A percentile compares a stretch with the other conserved stretches of the same genome.
Conservation (phyloP, 345 rosid species). For the Salix viminalis region DNA sequence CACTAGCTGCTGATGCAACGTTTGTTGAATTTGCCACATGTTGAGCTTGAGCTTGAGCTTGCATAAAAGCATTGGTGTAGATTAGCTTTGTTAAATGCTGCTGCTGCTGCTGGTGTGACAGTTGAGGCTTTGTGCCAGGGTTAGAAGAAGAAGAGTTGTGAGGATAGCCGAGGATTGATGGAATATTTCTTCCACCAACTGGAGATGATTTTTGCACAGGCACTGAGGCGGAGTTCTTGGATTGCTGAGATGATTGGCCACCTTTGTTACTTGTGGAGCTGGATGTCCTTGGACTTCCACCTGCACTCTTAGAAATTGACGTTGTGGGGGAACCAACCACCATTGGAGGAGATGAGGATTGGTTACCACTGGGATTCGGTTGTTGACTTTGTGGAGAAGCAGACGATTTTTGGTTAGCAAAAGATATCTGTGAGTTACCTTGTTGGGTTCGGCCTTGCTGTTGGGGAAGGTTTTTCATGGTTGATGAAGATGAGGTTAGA, state of each 20-base stretch:
- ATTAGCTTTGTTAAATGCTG: slow-evolving; percentile 48
- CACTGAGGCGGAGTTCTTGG: slow-evolving; percentile 53
- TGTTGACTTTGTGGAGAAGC: slow-evolving; percentile 50
- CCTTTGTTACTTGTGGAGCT: slow-evolving; percentile 57
- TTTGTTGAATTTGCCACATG: slow-evolving; percentile 39
- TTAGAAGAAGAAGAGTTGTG: slow-evolving; percentile 38
- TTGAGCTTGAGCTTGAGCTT: slow-evolving; percentile 51
- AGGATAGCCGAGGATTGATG: slow-evolving; percentile 68
- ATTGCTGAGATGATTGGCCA: slow-evolving; percentile 72
- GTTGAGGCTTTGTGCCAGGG: slow-evolving; percentile 52
- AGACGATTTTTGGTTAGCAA: slow-evolving; percentile 63
- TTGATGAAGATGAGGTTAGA: slow-evolving; percentile 46
- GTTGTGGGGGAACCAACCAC: slow-evolving; percentile 77
- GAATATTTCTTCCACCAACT: slow-evolving; percentile 50
- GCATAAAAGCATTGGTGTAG: slow-evolving; percentile 53
- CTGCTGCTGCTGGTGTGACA: slow-evolving; percentile 47
- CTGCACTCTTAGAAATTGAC: slow-evolving; percentile 73
- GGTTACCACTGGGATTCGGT: slow-evolving; percentile 46
- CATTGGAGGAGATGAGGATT: slow-evolving; percentile 60
- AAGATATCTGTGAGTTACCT: slow-evolving; percentile 67
- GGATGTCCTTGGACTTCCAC: slow-evolving; percentile 89
- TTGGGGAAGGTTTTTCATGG: slow-evolving; percentile 54
- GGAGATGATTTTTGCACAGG: slow-evolving; percentile 56
- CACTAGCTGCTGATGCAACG: slow-evolving; percentile 34
- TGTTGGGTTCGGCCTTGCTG: slow-evolving; percentile 72